Base-by-base conservation (phyloP, 2,329 filamentous ascomycete genomes). In the Bertia moriformis region DNA sequence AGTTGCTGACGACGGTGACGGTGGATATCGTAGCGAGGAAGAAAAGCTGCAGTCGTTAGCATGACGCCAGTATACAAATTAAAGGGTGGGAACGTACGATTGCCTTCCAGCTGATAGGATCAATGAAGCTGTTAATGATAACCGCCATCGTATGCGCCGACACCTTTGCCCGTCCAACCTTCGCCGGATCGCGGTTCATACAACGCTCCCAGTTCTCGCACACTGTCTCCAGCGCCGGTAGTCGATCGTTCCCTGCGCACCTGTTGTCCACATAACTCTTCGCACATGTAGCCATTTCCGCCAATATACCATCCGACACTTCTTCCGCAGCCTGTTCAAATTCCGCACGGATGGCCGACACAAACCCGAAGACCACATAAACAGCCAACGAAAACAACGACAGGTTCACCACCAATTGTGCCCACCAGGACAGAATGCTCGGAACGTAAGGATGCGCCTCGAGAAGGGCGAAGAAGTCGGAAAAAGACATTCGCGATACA, bases 51-150 rank as follows among this genome's bases (percentile, higher is more conserved):
- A 15, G 14, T 22, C 38, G n/a, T 13, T 30, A 29, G 24, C 24
- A 10, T 29, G n/a, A 10, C n/a, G n/a, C n/a, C 24, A n/a, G 24
- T 29, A 29, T 10, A n/a, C 24, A n/a, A 29, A 29, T n/a, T 10
- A n/a, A 29, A n/a, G 10, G 24, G 17, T 13, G 7, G 15, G 4
- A 27, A 56, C 61, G 45, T 61, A 72, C 69, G 61, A 79, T 74
- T 12, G 72, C 69, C 52, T 79, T 80, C 55, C 69, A 73, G 45
- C 66, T 72, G 41, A 80, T 77, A 3, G 74, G 69, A 52, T 80
- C 75, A 19, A 78, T 68, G 47, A 80, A 79, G 44, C 64, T 65
- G 51, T 79, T 79, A 55, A 79, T 74, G 32, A 80, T 78, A 47
- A 70, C 65, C 1, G 75, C 76, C 49, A 78, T 76, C 1, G 73